Conservation (phyloP, 2,329 filamentous ascomycete species). For the Aspergillus fischeri region DNA sequence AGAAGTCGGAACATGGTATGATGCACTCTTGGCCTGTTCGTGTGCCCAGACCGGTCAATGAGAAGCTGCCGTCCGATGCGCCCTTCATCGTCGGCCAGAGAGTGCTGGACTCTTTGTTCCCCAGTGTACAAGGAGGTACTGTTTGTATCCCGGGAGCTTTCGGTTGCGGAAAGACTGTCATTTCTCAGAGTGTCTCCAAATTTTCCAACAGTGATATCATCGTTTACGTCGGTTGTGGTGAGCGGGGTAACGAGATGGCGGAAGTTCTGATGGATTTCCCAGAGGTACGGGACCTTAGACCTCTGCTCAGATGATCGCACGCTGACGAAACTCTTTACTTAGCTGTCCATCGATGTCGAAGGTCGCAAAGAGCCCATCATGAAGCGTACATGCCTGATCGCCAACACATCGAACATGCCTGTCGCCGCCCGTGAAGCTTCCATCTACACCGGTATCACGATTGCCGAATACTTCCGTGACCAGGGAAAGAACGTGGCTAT, state of each 20-base stretch:
- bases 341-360: conserved; percentile 87
- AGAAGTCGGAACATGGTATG: conserved; percentile 92
- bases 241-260: conserved; percentile 98
- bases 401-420: conserved; percentile 99
- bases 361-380: conserved; percentile 98
- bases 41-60: conserved; percentile 84
- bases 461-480: conserved; percentile 95
- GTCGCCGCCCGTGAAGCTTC: conserved; percentile 97
- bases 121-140: conserved; percentile 92
- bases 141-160: conserved; percentile 98
- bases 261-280: conserved; percentile 99
- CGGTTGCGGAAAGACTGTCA: conserved; percentile 98
- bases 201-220: conserved; percentile 99
- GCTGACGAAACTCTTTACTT: conserved; percentile 12
- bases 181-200: conserved; percentile 96
- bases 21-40: conserved; percentile 99
- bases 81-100: conserved; percentile 96
- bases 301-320: background rate
- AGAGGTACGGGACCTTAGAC: conserved; percentile 50
- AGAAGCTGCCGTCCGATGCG: conserved; percentile 83
- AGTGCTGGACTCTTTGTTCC: conserved; percentile 94
- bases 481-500: conserved; percentile 97
- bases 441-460: conserved; percentile 94
- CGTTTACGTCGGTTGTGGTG: conserved; percentile 89
- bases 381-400: conserved; percentile 98